Percentiles rank a stretch among this genome's conserved stretches.
These are phyloP conservation scores for Nitzschia putrida DNA, from an alignment of 108 stramenopile species.

Conservation along the genomic window DNA sequence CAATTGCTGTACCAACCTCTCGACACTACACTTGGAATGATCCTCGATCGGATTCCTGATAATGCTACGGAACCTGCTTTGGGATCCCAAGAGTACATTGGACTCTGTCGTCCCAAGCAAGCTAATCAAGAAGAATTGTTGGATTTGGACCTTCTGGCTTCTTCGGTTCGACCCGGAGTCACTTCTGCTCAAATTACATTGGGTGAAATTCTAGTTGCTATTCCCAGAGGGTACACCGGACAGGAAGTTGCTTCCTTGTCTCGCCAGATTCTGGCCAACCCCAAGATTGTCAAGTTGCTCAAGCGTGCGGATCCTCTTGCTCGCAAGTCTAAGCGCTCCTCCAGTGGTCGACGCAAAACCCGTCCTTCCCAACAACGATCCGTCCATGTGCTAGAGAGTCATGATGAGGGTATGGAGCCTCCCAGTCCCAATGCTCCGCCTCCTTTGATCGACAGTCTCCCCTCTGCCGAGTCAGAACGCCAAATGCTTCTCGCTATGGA, in stretches of 20 bases:
- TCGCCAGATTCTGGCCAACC: constrained; percentile 53
- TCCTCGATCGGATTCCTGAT: constrained; percentile 51
- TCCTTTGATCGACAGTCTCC: background rate
- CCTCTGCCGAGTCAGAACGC: constrained; percentile 21
- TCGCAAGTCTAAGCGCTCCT: constrained; percentile 25
- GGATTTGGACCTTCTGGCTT: constrained; percentile 32
- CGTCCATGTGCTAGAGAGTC: constrained; percentile 36
- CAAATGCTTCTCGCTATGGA: constrained; percentile 37
- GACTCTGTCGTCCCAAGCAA: constrained; percentile 50
- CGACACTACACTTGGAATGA: constrained; percentile 54
- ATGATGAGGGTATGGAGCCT: constrained; percentile 38
- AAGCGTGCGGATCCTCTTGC: constrained; percentile 48
- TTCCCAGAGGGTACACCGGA: constrained; percentile 50
- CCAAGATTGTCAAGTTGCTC: constrained; percentile 52
- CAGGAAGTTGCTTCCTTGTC: constrained; percentile 31
- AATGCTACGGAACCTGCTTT: constrained; percentile 58
- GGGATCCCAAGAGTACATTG: constrained; percentile 48
- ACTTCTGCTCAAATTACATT: constrained; percentile 41
- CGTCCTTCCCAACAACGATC: constrained; percentile 6
- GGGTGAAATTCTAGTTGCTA: constrained; percentile 64
- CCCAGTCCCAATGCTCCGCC: background rate
- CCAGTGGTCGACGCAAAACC: background rate
- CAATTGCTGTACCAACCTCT: constrained; percentile 46
- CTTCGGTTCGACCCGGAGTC: constrained; percentile 17
- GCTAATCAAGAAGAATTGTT: constrained; percentile 30